Evolutionary conservation across 2,329 filamentous ascomycete genomes (phyloP), one percentile per base, ranked within the genome.

Genomic region (Sarocladium oryzae): DNA sequence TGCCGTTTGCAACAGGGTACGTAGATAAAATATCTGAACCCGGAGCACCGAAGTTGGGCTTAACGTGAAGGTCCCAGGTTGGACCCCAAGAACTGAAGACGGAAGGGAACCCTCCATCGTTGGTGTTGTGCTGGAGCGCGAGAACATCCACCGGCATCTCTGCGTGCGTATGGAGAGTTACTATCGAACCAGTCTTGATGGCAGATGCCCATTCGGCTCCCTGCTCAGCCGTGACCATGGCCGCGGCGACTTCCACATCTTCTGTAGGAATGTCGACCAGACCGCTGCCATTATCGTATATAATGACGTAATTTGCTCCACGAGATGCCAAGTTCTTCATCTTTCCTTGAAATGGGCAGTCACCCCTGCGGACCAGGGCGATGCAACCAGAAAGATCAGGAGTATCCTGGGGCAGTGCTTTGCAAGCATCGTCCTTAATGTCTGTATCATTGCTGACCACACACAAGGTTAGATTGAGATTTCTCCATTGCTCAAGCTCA

Each of bases 241-340:
- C 72, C 1, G 66, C 60, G 11, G 62, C 74, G 10, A 59, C 35
- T 30, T 30, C 28, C 28, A 30, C 28, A 7, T 30, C 28, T 30
- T 30, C 28, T 30, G 28, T 30, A 7, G 35, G 35, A 38, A 76
- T 59, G 2, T 61, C 61, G 1, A 67, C 66, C 13, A 30, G 28
- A 30, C 28, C 28, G 13, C 28, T 30, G 13, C 13, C 13, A 30
- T 30, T 30, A 13, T 30, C 28, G 65, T 85, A 85, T 57, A 82
- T 68, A 56, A 85, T 64, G 50, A 85, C 64, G 56, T 84, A 82
- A 59, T 77, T 74, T 48, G 79, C 82, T 10, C 82, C 82, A 48
- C 71, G 71, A 18, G 11, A n/a, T 6, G n/a, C 35, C 6, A 15
- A 7, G 35, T 37, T 37, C 5, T 9, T 15, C 5, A 37, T 5